Evolutionary conservation across 257 asterid species (phyloP).

Genomic region (Jacaranda copaia): DNA sequence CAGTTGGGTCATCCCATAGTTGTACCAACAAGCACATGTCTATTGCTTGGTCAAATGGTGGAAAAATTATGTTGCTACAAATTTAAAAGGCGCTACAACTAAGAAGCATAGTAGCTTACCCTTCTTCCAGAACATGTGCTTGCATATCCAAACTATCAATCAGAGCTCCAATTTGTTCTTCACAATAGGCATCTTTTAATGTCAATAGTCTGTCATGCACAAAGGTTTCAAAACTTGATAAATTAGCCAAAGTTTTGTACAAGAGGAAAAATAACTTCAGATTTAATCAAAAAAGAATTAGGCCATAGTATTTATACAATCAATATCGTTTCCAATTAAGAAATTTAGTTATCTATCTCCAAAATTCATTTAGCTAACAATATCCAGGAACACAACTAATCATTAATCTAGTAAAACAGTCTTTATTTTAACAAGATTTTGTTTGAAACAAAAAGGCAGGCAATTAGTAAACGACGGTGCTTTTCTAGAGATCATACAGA

Average conservation of each 20-base stretch:
- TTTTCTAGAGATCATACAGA: constrained; percentile 32
- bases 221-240: constrained; percentile 23
- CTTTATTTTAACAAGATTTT: constrained; percentile 33
- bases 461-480: constrained; percentile 36
- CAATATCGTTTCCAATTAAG: constrained; percentile 19
- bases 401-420: constrained; percentile 33
- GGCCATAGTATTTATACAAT: constrained; percentile 20
- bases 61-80: background rate
- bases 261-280: background rate
- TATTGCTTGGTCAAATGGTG: background rate
- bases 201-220: constrained; percentile 66
- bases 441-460: constrained; percentile 33
- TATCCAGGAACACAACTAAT: constrained; percentile 38
- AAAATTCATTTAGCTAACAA: constrained; percentile 18
- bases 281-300: background rate
- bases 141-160: constrained; percentile 71
- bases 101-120: constrained; percentile 56
- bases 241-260: constrained; percentile 20
- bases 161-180: constrained; percentile 65
- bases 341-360: constrained; percentile 10
- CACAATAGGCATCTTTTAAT: constrained; percentile 69
- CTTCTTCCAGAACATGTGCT: constrained; percentile 84
- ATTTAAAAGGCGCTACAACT: background rate
- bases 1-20: too few relatives aligned
- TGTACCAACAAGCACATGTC: too few relatives aligned